Percentiles rank a stretch among this genome's conserved stretches.
Evolutionary conservation across 768 basidiomycete genomes (phyloP).

Genomic region (Psilocybe cubensis): DNA sequence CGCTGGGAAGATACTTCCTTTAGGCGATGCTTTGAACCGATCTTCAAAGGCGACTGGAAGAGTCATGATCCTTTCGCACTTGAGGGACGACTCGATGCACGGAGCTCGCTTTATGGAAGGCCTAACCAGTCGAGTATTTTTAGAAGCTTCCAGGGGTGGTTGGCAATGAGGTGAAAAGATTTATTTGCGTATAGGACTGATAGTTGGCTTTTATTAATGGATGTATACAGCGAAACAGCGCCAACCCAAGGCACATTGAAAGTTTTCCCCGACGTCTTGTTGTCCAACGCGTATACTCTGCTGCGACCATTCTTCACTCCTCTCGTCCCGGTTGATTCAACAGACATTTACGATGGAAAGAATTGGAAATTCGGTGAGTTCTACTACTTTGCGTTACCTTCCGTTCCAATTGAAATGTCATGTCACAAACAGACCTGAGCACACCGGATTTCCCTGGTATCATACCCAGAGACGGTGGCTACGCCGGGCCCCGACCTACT

Average conservation of each 20-base stretch:
- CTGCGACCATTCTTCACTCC: constrained; percentile 79
- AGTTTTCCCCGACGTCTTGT: constrained; percentile 66
- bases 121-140: constrained; percentile 57
- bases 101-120: constrained; percentile 64
- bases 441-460: constrained; percentile 59
- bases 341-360: constrained; percentile 48
- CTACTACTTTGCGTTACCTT: not conserved
- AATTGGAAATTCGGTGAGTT: constrained; percentile 58
- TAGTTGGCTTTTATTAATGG: not conserved
- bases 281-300: constrained; percentile 75
- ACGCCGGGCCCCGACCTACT: constrained; percentile 50
- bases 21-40: constrained; percentile 61
- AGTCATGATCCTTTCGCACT: constrained; percentile 71
- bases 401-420: not conserved
- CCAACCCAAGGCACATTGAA: constrained; percentile 71
- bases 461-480: constrained; percentile 39
- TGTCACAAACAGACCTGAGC: constrained; percentile 40
- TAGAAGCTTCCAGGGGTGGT: constrained; percentile 80
- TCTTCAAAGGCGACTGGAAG: constrained; percentile 65
- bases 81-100: constrained; percentile 59
- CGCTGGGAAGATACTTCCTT: constrained; percentile 70
- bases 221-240: constrained; percentile 53
- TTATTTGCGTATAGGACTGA: not conserved
- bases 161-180: constrained; percentile 58
- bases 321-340: constrained; percentile 38